Evolutionary conservation across 768 basidiomycete genomes (phyloP), one percentile per base, ranked within the genome.

Genomic region (Xerocomus spinulosus): DNA sequence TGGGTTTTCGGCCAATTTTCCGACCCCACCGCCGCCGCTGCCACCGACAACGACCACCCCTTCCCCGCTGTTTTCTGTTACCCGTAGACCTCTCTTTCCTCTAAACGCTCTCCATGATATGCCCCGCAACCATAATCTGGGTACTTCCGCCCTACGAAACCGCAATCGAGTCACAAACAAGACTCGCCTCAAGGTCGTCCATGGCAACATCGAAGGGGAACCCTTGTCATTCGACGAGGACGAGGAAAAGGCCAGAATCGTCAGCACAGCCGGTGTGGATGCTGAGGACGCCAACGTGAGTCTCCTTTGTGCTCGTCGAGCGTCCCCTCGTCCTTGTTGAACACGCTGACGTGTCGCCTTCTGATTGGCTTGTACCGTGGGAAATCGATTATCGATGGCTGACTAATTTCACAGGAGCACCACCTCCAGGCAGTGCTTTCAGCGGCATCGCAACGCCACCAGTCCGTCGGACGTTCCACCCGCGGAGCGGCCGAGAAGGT

Each of bases 221-320:
- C 76, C 83, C 33, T 72, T 87, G 55, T 78, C 88, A 49, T 81
- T 88, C 55, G 87, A 89, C 40, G 91, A 92, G 61, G 90, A 92
- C 59, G 85, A 89, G 59, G 85, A 88, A 73, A 87, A 85, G 76
- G 85, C 84, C 59, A 78, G 82, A 67, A 80, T 84, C 54, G 80
- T 91, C 54, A 83, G 75, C 39, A 90, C 88, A 18, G 85, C 87
- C 35, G 91, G 91, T 58, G 91, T 93, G 61, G 91, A 93, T 66
- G 86, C 86, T 63, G 90, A 92, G 74, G 91, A 93, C 62, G 89
- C 90, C 68, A 91, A 92, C 70, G 91, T 93, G 75, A 83, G 89
- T 78, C 60, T 32, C 56, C 57, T 58, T 62, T 59, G 64, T 65
- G 61, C 50, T 60, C 60, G 49, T 63, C 59, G 58, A 67, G 63